phyloP scores from a whole-genome alignment of 73 alveolate genomes.

The Paramecium primaurelia region DNA sequence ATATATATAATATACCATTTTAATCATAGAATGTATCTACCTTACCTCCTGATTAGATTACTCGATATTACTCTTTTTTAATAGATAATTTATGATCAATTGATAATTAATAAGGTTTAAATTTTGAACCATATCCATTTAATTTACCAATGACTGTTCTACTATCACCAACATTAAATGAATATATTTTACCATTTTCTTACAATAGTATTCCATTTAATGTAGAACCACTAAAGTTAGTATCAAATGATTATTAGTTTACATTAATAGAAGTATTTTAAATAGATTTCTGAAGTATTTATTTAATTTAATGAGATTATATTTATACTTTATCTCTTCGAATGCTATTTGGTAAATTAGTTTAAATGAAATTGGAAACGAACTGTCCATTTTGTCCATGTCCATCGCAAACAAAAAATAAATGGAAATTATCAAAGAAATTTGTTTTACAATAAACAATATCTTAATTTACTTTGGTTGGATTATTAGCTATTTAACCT shows the following conservation, averaged over 20 bases:
- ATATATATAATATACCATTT: constrained; percentile 22
- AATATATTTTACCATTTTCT: constrained; percentile 9
- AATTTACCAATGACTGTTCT: constrained; percentile 56
- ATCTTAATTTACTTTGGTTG: constrained; percentile 12
- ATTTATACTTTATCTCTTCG: background rate
- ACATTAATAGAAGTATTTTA: background rate
- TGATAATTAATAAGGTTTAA: constrained; percentile 57
- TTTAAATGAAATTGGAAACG: constrained; percentile 11
- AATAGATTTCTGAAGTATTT: background rate
- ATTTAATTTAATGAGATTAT: background rate
- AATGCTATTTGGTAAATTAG: background rate
- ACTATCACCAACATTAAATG: constrained; percentile 57
- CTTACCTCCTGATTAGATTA: constrained; percentile 83
- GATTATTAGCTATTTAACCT: background rate
- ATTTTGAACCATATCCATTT: background rate
- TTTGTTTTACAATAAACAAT: background rate
- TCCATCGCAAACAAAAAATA: constrained; percentile 62
- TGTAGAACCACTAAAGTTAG: constrained; percentile 59
- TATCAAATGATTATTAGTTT: constrained; percentile 28
- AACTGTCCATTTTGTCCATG: constrained; percentile 61
- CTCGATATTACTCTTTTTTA: constrained; percentile 83
- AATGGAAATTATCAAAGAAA: background rate
- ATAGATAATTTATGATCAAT: constrained; percentile 90
- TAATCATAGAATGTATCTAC: constrained; percentile 75
- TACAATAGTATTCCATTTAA: background rate